Percentiles rank a stretch among this genome's conserved stretches.
phyloP scores from a whole-genome alignment of 345 rosid genomes.

The Eutrema yunnanense region DNA sequence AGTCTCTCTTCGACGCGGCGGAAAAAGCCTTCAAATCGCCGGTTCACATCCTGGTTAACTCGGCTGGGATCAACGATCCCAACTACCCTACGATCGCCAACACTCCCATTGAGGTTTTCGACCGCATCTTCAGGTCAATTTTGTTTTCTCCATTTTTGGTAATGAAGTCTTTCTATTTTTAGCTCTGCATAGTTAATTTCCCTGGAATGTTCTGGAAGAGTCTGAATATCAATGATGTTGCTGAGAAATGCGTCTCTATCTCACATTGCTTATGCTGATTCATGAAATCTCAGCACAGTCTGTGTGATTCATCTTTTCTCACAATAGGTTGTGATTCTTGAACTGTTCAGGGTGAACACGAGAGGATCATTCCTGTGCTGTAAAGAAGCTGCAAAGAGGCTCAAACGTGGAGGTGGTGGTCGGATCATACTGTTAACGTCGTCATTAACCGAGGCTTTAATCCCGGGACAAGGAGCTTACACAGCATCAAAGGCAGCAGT shows the following conservation, averaged over 20 bases:
- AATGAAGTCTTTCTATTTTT: too few relatives aligned
- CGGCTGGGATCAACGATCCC: constrained; percentile 54
- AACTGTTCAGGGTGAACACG: constrained; percentile 31
- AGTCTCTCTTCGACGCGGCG: constrained; percentile 52
- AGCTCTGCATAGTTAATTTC: too few relatives aligned
- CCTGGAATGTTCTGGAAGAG: background rate
- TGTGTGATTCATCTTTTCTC: background rate
- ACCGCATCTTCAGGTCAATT: constrained; percentile 30
- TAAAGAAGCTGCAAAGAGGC: constrained; percentile 41
- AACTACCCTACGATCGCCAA: constrained; percentile 52
- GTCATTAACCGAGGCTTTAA: constrained; percentile 28
- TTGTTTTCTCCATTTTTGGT: background rate
- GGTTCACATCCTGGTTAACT: constrained; percentile 50
- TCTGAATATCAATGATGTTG: background rate
- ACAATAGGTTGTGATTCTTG: background rate
- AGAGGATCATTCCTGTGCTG: constrained; percentile 48
- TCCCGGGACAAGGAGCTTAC: constrained; percentile 33
- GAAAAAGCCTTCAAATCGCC: constrained; percentile 52
- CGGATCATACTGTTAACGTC: constrained; percentile 36
- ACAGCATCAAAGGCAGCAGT: constrained; percentile 44
- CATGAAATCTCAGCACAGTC: background rate
- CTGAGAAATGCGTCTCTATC: background rate
- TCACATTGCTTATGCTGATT: background rate
- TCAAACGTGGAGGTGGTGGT: constrained; percentile 40
- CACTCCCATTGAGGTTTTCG: constrained; percentile 58